A percentile compares a stretch with the other conserved stretches of the same genome.
Evolutionary conservation across 2,329 filamentous ascomycete species (phyloP).

Genomic region (Arthrocladium fulminans): DNA sequence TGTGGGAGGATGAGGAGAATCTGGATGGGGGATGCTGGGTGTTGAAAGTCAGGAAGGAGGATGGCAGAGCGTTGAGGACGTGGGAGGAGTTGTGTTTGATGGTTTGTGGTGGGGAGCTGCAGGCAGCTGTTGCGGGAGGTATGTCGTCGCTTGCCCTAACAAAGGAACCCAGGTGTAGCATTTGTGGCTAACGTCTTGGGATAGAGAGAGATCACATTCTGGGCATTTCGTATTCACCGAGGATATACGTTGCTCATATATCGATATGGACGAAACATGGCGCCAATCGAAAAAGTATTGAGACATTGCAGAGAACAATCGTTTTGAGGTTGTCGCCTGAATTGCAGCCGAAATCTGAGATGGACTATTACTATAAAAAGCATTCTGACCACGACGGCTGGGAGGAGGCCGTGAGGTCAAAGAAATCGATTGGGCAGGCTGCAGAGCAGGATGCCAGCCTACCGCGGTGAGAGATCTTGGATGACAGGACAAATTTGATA

Average conservation of each 20-base stretch:
- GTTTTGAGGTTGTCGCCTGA: slow-evolving; percentile 64
- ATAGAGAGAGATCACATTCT: slow-evolving; percentile 75
- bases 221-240: slow-evolving; percentile 75
- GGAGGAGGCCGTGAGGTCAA: slow-evolving; percentile 37
- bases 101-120: slow-evolving; percentile 28
- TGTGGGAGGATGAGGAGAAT: slow-evolving; percentile 84
- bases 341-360: slow-evolving; percentile 56
- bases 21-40: slow-evolving; percentile 81
- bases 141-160: slow-evolving; percentile 38
- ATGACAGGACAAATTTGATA: too few species aligned
- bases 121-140: slow-evolving; percentile 69
- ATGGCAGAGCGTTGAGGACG: slow-evolving; percentile 24
- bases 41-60: slow-evolving; percentile 74
- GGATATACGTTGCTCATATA: slow-evolving; percentile 82
- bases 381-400: slow-evolving; percentile 83
- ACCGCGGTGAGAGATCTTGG: too few species aligned
- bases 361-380: slow-evolving; percentile 65
- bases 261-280: slow-evolving; percentile 90
- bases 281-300: slow-evolving; percentile 67
- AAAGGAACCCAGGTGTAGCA: too few species aligned
- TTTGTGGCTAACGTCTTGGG: neutral
- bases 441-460: neutral
- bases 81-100: slow-evolving; percentile 24
- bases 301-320: slow-evolving; percentile 63
- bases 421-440: too few species aligned